Evolutionary conservation across 257 asterid species (phyloP).

Genomic region (Euphrasia confusa): DNA sequence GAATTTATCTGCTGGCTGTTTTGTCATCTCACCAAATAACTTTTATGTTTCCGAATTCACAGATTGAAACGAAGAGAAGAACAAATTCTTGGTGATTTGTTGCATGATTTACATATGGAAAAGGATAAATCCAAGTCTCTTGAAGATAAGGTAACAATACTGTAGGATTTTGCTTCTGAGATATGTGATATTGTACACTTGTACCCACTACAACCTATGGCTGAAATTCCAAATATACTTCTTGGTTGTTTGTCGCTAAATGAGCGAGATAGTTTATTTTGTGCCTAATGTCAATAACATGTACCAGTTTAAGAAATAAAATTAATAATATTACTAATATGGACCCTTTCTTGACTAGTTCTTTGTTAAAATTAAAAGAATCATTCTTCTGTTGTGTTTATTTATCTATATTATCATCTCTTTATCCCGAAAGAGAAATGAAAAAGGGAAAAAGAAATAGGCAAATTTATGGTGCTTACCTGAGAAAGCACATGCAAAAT

Average conservation of each 20-base stretch:
- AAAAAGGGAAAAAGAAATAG: too few species aligned
- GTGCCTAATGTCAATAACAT: background rate
- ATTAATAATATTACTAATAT: background rate
- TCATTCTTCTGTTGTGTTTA: background rate
- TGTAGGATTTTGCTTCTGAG: slow-evolving; percentile 7
- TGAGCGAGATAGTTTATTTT: background rate
- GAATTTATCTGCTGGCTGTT: slow-evolving; percentile 13
- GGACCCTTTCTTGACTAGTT: background rate
- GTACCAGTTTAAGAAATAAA: slow-evolving; percentile 1
- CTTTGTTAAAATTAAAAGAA: background rate
- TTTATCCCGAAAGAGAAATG: too few species aligned
- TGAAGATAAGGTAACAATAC: slow-evolving; percentile 60
- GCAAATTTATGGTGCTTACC: too few species aligned
- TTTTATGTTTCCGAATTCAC: slow-evolving; percentile 23
- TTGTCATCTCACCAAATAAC: slow-evolving; percentile 5
- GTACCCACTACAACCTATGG: background rate
- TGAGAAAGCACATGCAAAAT: too few species aligned
- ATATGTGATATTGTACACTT: slow-evolving; percentile 11
- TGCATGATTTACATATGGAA: slow-evolving; percentile 59
- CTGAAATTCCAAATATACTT: slow-evolving; percentile 4
- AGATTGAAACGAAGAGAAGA: slow-evolving; percentile 71
- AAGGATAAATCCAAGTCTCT: slow-evolving; percentile 61
- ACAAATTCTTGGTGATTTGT: slow-evolving; percentile 67
- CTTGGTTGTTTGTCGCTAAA: background rate
- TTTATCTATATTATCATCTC: too few species aligned